Base-by-base conservation (phyloP, 176 grass and related monocot genomes). In the Ensete glaucum region DNA sequence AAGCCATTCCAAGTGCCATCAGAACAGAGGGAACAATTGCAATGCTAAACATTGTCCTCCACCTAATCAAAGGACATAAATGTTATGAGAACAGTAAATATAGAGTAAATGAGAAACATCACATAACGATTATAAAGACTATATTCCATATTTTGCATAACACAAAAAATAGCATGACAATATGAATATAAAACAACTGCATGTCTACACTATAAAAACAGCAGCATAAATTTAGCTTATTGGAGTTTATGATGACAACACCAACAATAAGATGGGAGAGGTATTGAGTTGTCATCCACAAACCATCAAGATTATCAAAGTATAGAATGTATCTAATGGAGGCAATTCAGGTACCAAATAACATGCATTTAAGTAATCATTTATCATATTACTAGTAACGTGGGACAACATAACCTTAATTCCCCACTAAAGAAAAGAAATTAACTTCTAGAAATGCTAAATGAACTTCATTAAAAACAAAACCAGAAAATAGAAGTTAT, bases 31-130 rank as follows among this genome's bases (percentile, higher is more conserved):
- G 95, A 87, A 91, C 73, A 51, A 94, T 64, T 73, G 90, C 89
- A 43, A 94, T 84, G 53, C 78, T 76, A 79, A 94, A 99, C 95
- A 99, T 99, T 83, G 79, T 89, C 83, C 95, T 94, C 95, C 90
- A 99, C 95, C 95, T 99, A 80, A 71, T 88, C 57, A 74, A 76
- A 67, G 53, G 53, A 55, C 48, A 78, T n/a, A 53, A n/a, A 20
- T 26, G 3, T 34, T 66, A 23, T 81, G 57, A 89, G 69, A 55
- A 73, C 50, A 20, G 8, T 69, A 24, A 17, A 65, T 15, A 2
- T 10, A 66, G 27, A 65, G 1, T 56, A 52, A 50, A 16, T 77
- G 56, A 80, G 8, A 54, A 53, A 53, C 51, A 29, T 15, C 8
- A 20, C 13, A 11, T 17, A 48, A 76, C 19, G 17, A n/a, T 10